A percentile compares a stretch with the other conserved stretches of the same genome.
Evolutionary conservation across 768 basidiomycete genomes (phyloP).

Genomic region (Lepiota brunneoincarnata): DNA sequence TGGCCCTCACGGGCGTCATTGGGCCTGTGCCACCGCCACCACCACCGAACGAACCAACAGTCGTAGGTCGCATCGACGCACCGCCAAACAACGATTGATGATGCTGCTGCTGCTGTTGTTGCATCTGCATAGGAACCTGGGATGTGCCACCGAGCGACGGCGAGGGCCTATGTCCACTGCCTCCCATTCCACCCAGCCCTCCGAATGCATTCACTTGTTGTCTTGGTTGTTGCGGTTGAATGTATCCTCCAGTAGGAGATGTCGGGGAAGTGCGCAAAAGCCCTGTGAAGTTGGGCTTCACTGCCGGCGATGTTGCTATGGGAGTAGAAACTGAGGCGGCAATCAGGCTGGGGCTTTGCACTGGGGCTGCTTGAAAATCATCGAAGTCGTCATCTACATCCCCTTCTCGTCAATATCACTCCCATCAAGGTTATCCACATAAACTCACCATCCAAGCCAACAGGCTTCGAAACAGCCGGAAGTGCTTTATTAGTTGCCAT

Average conservation of each 20-base stretch:
- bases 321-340: constrained; percentile 37
- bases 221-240: constrained; percentile 30
- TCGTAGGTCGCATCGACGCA: constrained; percentile 29
- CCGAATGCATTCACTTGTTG: constrained; percentile 16
- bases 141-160: constrained; percentile 28
- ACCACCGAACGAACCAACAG: constrained; percentile 12
- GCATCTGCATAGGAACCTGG: constrained; percentile 31
- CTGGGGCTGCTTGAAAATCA: constrained; percentile 79
- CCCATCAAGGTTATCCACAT: not conserved
- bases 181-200: constrained; percentile 22
- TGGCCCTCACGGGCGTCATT: constrained; percentile 17
- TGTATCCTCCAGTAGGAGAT: constrained; percentile 24
- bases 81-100: constrained; percentile 31
- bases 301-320: constrained; percentile 24
- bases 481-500: constrained; percentile 51
- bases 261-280: constrained; percentile 37
- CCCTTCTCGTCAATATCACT: not conserved
- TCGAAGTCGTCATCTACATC: constrained; percentile 75
- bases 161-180: constrained; percentile 15
- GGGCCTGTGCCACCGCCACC: not conserved
- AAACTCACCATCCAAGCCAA: constrained; percentile 41
- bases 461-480: constrained; percentile 38
- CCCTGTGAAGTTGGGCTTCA: constrained; percentile 46
- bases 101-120: constrained; percentile 23
- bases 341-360: constrained; percentile 24